Evolutionary conservation across 202 grass and related monocot genomes (phyloP), one percentile per base, ranked within the genome.

Genomic region (Cymbopogon flexuosus): DNA sequence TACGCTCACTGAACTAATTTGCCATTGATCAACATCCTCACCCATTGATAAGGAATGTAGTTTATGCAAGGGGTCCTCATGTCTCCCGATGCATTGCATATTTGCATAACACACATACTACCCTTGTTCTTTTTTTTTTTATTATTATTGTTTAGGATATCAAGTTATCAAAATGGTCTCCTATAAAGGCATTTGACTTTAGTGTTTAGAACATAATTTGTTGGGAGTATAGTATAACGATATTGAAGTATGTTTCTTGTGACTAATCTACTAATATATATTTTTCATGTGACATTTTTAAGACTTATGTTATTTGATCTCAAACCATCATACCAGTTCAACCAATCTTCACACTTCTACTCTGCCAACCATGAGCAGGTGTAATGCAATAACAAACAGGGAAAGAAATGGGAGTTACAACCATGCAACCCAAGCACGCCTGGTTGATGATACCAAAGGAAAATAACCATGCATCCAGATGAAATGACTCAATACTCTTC

Each of bases 401-500:
- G 76, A 68, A 59, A 58, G 0, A 54, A 81, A 81, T 42, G 42
- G 37, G 18, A 62, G 54, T 13, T 39, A 68, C 30, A 74, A 62
- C 12, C 16, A 62, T 35, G 56, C 19, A 62, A 40, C 51, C 19
- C 52, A 88, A 69, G 49, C 61, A 63, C 0, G 1, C 11, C 8
- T 49, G 22, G 76, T 47, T 70, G 43, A 24, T 16, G 33, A 51
- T 29, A 70, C 59, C 19, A 47, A 56, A 57, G 31, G 21, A 29
- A 49, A 57, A 64, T 65, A 16, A 49, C 24, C 18, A 69, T 31
- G 18, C 39, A 8, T 82, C 13, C 36, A 31, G 58, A 61, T 57
- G 37, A 33, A 14, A 49, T 8, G 47, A 16, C n/a, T 94, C 73
- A 94, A 76, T 91, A 87, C 63, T 91, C 91, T 8, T 79, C 86